Conservation (phyloP, 1,139 yeast genomes). For the Yamadazyma triangularis region DNA sequence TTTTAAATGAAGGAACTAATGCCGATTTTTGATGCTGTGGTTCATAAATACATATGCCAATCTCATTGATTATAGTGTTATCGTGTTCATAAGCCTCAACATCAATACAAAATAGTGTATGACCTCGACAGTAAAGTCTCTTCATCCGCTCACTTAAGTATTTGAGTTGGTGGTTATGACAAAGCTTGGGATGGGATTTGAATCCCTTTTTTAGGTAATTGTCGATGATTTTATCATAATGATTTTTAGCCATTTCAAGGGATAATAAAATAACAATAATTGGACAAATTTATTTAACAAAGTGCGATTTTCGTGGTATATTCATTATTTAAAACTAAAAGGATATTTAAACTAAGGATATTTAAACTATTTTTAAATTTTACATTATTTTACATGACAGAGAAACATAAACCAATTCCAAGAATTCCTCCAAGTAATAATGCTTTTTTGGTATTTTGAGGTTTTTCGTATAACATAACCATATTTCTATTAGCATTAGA, state of each 20-base stretch:
- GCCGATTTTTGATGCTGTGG: constrained; percentile 43
- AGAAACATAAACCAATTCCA: constrained; percentile 10
- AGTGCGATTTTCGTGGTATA: no score
- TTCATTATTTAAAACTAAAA: no score
- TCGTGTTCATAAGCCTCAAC: constrained; percentile 62
- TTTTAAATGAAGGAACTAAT: constrained; percentile 40
- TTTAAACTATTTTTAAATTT: no score
- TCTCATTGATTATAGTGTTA: constrained; percentile 50
- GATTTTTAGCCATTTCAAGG: no score
- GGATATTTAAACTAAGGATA: no score
- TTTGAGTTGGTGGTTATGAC: constrained; percentile 11
- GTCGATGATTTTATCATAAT: background rate
- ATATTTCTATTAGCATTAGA: constrained; percentile 12
- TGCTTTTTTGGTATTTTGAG: constrained; percentile 10
- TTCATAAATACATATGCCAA: constrained; percentile 66
- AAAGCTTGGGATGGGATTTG: constrained; percentile 10
- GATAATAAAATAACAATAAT: no score
- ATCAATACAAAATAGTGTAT: constrained; percentile 52
- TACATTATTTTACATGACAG: no score
- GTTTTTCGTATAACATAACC: constrained; percentile 8
- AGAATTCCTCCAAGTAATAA: constrained; percentile 9
- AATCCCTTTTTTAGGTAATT: constrained; percentile 3
- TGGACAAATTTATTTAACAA: no score
- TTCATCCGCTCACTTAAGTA: constrained; percentile 7
- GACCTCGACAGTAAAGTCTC: constrained; percentile 23